Evolutionary conservation across 1,284 basidiomycete genomes (phyloP).

Genomic region (Cryptococcus amylolentus): DNA sequence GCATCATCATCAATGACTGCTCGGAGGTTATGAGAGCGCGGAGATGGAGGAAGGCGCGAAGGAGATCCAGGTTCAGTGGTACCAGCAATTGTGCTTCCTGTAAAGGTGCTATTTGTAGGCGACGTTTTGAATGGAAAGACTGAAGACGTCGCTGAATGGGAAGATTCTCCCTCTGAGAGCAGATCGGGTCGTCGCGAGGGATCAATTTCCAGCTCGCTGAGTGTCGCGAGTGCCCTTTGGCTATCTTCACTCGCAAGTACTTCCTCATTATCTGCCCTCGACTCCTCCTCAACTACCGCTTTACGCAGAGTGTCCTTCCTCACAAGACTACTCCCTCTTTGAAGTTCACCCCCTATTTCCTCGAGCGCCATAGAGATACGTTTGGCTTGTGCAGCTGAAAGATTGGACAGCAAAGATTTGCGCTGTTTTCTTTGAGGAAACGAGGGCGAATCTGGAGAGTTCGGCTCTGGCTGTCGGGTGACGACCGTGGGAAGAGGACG

Average conservation of each 20-base stretch:
- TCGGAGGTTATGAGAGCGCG: slow-evolving; percentile 27
- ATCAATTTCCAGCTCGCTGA: neutral
- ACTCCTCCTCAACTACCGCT: neutral
- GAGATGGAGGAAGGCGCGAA: slow-evolving; percentile 29
- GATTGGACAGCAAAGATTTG: slow-evolving; percentile 32
- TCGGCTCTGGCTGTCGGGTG: slow-evolving; percentile 3
- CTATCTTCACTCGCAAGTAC: slow-evolving; percentile 20
- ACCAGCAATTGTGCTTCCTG: neutral
- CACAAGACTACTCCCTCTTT: slow-evolving; percentile 5
- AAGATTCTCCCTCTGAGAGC: slow-evolving; percentile 15
- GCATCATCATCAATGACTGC: slow-evolving; percentile 19
- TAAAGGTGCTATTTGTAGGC: slow-evolving; percentile 23
- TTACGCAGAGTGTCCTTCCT: neutral
- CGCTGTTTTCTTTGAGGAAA: slow-evolving; percentile 15
- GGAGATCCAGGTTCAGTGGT: slow-evolving; percentile 17
- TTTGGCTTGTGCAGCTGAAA: slow-evolving; percentile 39
- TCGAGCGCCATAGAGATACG: slow-evolving; percentile 41
- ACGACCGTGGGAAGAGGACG: slow-evolving; percentile 10
- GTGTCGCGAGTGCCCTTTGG: neutral
- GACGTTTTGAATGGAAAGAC: slow-evolving; percentile 31
- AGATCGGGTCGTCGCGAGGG: slow-evolving; percentile 6
- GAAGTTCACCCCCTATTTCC: slow-evolving; percentile 36
- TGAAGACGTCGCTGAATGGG: slow-evolving; percentile 20
- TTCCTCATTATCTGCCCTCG: slow-evolving; percentile 20
- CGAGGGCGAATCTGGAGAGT: slow-evolving; percentile 1